Base-by-base conservation (phyloP, 768 basidiomycete genomes). In the Saitozyma podzolica region DNA sequence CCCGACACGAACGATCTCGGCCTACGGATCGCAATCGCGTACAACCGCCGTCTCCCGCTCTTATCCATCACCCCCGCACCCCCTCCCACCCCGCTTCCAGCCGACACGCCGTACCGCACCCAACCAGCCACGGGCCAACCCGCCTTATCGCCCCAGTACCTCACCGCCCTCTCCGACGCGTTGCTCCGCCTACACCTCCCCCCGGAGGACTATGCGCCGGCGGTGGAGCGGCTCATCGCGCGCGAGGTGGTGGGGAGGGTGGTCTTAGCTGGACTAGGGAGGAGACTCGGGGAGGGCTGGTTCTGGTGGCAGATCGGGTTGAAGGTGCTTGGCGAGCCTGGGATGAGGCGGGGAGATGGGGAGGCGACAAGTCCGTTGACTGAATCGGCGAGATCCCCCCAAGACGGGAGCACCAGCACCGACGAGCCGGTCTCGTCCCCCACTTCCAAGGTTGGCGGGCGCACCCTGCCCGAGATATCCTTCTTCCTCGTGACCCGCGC, bases 231-330 rank as follows among this genome's bases (percentile, higher is more conserved):
- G n/a, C 83, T 85, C 63, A 89, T 97, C 62, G 80, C 90, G 48
- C 86, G 92, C 61, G 95, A 98, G 80, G 82, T 96, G 45, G 71
- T 95, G 40, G 84, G 91, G 72, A 89, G 89, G 68, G 83, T 90
- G 20, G 80, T 97, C 7, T 81, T 92, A 64, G 84, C 84, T 53
- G 75, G 68, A 16, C 67, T 82, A 4, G 75, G 80, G 29, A 87
- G 87, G 40, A 87, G 85, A 67, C 76, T 95, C 55, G 85, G 86
- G 7, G 89, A 96, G 75, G 89, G 90, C 0, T 97, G 94, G 92
- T 97, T 96, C 77, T 84, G 95, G 51, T 87, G 92, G 61, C 86
- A 83, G 70, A 72, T 84, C 3, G 82, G 89, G 10, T 82, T 94
- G 42, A 86, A 87, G 69, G 77, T 88, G 3, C 80, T 95, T 10